A percentile compares a stretch with the other conserved stretches of the same genome.
Conservation (phyloP, 2,329 filamentous ascomycete genomes). For the Akanthomyces muscarius region DNA sequence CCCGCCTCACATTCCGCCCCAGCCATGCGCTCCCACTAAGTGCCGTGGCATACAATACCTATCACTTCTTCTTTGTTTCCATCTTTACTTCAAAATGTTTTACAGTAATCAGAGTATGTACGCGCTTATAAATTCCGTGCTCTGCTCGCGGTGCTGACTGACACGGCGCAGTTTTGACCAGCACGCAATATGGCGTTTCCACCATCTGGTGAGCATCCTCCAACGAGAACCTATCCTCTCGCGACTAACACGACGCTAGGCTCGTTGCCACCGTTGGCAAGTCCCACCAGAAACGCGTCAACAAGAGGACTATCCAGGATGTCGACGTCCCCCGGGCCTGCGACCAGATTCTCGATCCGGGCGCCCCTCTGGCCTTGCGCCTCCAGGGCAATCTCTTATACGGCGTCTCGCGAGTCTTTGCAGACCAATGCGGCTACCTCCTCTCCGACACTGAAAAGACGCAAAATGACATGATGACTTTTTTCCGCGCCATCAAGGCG, state of each 20-base stretch:
- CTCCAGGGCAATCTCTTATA: slow-evolving; percentile 86
- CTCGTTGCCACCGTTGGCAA: slow-evolving; percentile 85
- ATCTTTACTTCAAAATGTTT: slow-evolving; percentile 60
- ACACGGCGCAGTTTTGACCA: slow-evolving; percentile 65
- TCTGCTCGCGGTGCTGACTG: slow-evolving; percentile 17
- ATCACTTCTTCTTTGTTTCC: not conserved
- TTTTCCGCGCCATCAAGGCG: slow-evolving; percentile 52
- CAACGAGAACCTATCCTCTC: slow-evolving; percentile 4
- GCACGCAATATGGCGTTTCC: slow-evolving; percentile 82
- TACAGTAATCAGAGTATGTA: slow-evolving; percentile 88
- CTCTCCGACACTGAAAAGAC: slow-evolving; percentile 74
- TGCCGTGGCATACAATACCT: not conserved
- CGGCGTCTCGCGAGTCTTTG: slow-evolving; percentile 79
- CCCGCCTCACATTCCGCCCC: not conserved
- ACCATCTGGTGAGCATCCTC: slow-evolving; percentile 75
- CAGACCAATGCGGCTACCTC: slow-evolving; percentile 83
- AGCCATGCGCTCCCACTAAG: not conserved
- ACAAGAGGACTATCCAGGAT: slow-evolving; percentile 79
- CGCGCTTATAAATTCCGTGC: not conserved
- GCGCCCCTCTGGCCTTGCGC: slow-evolving; percentile 82
- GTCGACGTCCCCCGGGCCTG: slow-evolving; percentile 87
- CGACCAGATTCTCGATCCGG: slow-evolving; percentile 75
- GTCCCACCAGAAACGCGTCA: slow-evolving; percentile 67
- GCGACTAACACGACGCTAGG: slow-evolving; percentile 47
- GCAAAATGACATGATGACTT: slow-evolving; percentile 66